A percentile compares a stretch with the other conserved stretches of the same genome.
Evolutionary conservation across 1,284 basidiomycete genomes (phyloP).

Genomic region (Puccinia horiana): DNA sequence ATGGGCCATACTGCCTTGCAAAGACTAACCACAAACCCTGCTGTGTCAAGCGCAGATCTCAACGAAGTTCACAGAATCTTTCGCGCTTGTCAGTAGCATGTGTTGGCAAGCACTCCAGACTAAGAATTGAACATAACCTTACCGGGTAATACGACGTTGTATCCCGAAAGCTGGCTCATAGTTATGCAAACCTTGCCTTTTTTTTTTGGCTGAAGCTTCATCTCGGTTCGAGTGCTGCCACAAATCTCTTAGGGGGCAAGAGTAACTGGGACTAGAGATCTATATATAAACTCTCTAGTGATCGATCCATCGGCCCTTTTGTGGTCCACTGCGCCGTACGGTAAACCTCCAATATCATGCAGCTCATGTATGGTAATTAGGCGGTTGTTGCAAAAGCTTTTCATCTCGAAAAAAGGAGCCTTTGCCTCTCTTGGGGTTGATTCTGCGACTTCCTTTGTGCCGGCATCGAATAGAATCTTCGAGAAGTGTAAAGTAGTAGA

Average conservation of each 20-base stretch:
- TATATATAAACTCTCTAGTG: neutral
- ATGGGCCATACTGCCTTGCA: too few species aligned
- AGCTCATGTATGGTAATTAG: neutral
- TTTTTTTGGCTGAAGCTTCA: neutral
- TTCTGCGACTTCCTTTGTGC: neutral
- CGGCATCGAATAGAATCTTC: neutral
- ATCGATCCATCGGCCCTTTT: neutral
- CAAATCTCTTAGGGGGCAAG: neutral
- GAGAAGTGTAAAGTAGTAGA: neutral
- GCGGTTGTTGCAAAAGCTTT: neutral
- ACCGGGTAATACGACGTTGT: too few species aligned
- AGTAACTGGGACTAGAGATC: neutral
- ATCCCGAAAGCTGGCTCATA: too few species aligned
- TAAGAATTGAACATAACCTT: too few species aligned
- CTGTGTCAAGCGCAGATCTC: neutral
- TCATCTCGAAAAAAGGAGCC: neutral
- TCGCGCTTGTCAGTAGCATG: neutral
- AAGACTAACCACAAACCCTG: too few species aligned
- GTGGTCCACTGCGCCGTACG: neutral
- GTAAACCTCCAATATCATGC: neutral
- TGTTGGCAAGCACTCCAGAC: too few species aligned
- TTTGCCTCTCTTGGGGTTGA: neutral
- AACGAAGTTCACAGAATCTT: neutral
- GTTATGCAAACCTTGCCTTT: too few species aligned
- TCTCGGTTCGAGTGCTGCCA: neutral